Percentiles rank a stretch among this genome's conserved stretches.
These are phyloP conservation scores for Fusarium udum DNA, from an alignment of 2,329 filamentous ascomycete species.

Conservation along the genomic window DNA sequence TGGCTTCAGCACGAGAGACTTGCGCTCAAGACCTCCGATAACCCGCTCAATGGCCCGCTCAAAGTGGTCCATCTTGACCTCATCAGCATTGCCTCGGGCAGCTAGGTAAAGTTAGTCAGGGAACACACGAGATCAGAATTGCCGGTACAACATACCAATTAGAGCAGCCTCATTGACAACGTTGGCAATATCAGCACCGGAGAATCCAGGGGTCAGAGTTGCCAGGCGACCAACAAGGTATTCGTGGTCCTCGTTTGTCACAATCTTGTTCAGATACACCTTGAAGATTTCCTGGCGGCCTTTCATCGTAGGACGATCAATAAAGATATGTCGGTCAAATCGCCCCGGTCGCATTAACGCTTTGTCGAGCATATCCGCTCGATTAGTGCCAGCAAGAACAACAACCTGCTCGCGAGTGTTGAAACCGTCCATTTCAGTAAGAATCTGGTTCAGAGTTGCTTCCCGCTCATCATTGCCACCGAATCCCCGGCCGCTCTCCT, in stretches of 20 bases:
- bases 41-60: conserved; percentile 98
- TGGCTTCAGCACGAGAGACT: conserved; percentile 90
- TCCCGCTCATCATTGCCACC: conserved; percentile 98
- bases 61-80: conserved; percentile 89
- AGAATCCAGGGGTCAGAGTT: conserved; percentile 94
- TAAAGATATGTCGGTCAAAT: conserved; percentile 95
- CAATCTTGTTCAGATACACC: conserved; percentile 93
- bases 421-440: conserved; percentile 99
- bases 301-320: conserved; percentile 96
- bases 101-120: conserved; percentile 60
- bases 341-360: conserved; percentile 95
- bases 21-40: conserved; percentile 95
- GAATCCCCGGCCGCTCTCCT: conserved; percentile 75
- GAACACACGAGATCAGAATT: conserved; percentile 45
- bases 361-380: conserved; percentile 93
- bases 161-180: conserved; percentile 97
- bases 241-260: conserved; percentile 89
- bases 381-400: conserved; percentile 94
- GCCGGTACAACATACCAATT: conserved; percentile 73
- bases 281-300: conserved; percentile 95
- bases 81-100: conserved; percentile 81
- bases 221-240: conserved; percentile 88
- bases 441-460: conserved; percentile 95
- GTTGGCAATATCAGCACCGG: conserved; percentile 97
- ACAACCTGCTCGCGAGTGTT: conserved; percentile 97